Evolutionary conservation across 208 protist genomes (phyloP), one percentile per base, ranked within the genome.

Genomic region (Leishmania arabica): DNA sequence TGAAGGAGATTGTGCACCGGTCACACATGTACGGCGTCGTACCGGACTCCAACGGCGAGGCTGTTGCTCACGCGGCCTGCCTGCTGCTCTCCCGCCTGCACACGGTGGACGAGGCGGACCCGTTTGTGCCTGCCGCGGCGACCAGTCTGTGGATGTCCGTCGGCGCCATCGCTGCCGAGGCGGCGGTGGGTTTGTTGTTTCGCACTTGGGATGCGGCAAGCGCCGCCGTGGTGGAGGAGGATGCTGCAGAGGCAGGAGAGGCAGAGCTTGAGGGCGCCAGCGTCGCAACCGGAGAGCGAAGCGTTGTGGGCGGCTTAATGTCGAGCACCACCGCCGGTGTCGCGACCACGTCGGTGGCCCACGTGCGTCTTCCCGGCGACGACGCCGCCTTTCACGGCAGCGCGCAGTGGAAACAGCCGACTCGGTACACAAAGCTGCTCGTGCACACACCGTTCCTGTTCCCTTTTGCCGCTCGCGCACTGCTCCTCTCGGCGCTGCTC

Each of bases 1-100:
- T 97, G 24, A 95, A 95, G 79, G 92, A 93, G 40, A 91, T 96
- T 76, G 86, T 95, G 19, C 82, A 93, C 84, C 88, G 91, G 17
- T 78, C 94, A 17, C 91, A 95, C 80, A 78, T 95, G 60, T 82
- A 90, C 81, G 94, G 94, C 80, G 89, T 97, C 49, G 79, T 94
- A 40, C 90, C 94, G 8, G 49, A 86, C 79, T 66, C 86, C 21
- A 94, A 91, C 80, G 84, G 86, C 56, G 94, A 94, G 81, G 91
- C 89, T n/a, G 92, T 96, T 19, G 92, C 92, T 62, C 87, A 95
- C 80, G 64, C 89, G 3, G 92, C 91, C 68, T 90, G 86, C 69
- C 80, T 75, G 58, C 84, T 96, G 53, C 89, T 97, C 37, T 60
- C 73, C 31, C 92, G 93, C 56, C 81, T 97, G 15, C 89, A 96